Conservation (phyloP, 2,329 filamentous ascomycete genomes). For the Diatrype stigma region DNA sequence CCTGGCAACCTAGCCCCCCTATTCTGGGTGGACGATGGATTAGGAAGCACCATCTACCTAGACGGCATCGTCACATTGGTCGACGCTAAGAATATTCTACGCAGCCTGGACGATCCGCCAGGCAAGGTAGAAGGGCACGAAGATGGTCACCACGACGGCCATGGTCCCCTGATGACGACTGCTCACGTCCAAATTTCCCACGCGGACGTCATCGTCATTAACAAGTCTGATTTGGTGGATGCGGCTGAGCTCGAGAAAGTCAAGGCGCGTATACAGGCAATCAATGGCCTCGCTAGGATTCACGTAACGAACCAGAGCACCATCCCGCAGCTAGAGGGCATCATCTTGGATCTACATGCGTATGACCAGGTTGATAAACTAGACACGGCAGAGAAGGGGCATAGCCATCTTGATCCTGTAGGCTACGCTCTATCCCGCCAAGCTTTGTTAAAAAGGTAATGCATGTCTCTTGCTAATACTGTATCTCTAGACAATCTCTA, state of each 20-base stretch:
- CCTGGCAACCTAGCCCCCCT: slow-evolving; percentile 92
- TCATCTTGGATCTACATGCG: slow-evolving; percentile 85
- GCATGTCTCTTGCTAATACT: no score
- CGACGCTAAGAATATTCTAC: slow-evolving; percentile 88
- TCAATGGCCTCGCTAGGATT: slow-evolving; percentile 85
- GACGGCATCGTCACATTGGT: slow-evolving; percentile 96
- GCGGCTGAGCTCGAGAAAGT: slow-evolving; percentile 65
- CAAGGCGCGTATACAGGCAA: slow-evolving; percentile 67
- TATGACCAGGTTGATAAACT: slow-evolving; percentile 79
- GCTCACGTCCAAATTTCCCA: slow-evolving; percentile 96
- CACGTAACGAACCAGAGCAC: slow-evolving; percentile 76
- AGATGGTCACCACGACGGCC: slow-evolving; percentile 44
- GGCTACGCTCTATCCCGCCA: slow-evolving; percentile 41
- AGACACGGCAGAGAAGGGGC: slow-evolving; percentile 69
- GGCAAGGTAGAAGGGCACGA: slow-evolving; percentile 50
- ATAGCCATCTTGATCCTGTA: slow-evolving; percentile 87
- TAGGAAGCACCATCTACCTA: slow-evolving; percentile 92
- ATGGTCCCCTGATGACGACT: slow-evolving; percentile 74
- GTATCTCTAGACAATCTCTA: slow-evolving; percentile 86
- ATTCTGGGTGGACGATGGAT: slow-evolving; percentile 96
- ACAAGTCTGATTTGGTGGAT: slow-evolving; percentile 84
- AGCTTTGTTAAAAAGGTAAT: neutral
- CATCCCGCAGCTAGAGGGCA: slow-evolving; percentile 77
- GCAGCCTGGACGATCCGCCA: slow-evolving; percentile 70
- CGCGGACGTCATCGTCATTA: slow-evolving; percentile 90